Evolutionary conservation across 208 protist species (phyloP), one percentile per base, ranked within the genome.

Genomic region (Leishmania gerbilli): DNA sequence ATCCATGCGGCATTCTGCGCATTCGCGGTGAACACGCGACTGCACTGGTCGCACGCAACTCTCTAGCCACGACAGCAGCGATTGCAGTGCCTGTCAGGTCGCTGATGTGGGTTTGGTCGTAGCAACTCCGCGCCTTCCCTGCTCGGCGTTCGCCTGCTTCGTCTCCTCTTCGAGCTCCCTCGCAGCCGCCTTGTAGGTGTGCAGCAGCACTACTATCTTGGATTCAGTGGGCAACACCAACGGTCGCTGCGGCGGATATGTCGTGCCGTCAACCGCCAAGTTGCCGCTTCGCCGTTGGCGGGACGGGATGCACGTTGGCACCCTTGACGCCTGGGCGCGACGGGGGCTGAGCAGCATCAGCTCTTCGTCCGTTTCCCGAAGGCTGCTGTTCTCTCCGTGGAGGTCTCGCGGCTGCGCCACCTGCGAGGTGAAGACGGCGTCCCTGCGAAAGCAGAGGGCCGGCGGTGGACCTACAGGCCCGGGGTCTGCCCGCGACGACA

Each of bases 21-120:
- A 60, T 60, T 60, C 21, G 11, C 24, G 64, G 42, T 42, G 42
- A 42, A 42, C 4, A 42, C 42, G 42, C 42, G 42, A 42, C 42
- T 42, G 42, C 42, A 8, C 42, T 42, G 42, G 42, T 42, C 42
- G 42, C 42, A 42, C 42, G 42, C 42, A 9, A 8, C 42, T 42
- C 42, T 42, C 58, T 13, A 82, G 24, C 71, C 79, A 82, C 79
- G 47, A 82, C 72, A 58, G 11, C 45, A 65, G 11, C 37, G 79
- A 72, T 42, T 40, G n/a, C 49, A 77, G 24, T 49, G 53, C 9
- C 27, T n/a, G 47, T 71, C 79, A 82, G 31, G 77, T 24, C 13
- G 71, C 45, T 49, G 40, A 37, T 37, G 40, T 60, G 55, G 21
- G 55, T 4, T 27, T 0, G 6, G 55, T 27, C 21, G 55, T 27